Base-by-base conservation (phyloP, 805 yeast genomes). In the Metschnikowia lochheadii region DNA sequence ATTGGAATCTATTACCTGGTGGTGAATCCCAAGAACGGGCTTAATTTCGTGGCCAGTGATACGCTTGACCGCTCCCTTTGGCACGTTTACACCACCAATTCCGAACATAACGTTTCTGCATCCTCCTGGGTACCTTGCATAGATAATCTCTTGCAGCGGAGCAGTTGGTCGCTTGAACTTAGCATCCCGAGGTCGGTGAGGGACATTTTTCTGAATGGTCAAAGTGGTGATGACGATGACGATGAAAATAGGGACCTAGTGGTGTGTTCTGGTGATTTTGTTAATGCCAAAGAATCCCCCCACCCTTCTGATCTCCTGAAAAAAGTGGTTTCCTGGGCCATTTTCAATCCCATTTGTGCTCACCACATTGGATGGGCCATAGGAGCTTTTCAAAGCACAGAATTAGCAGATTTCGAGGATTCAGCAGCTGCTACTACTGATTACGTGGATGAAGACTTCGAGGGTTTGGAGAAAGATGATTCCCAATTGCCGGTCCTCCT, bases 111-210 rank as follows among this genome's bases (percentile, higher is more conserved):
- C 15, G 77, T 86, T 3, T 81, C 94, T 14, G 87, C 98, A 0
- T 88, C 96, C 2, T 85, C 90, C n/a, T 94, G 99, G 99, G 87
- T 94, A 44, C 99, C 99, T 0, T 94, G 99, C 63, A 78, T 94
- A 5, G 97, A 94, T 56, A 87, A 85, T 41, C 66, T 90, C 32
- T 85, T 91, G 80, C 97, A 90, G 59, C 80, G 89, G 54, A 85
- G 87, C 40, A 86, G 97, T 0, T 94, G 98, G 98, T 90, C 90
- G 55, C 64, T 94, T 8, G 96, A 89, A 62, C 73, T 94, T n/a
- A 81, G 84, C 53, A 83, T 89, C 2, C 96, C 97, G 0, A 79
- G 88, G 59, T 84, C 92, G 0, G 76, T 91, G 1, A 81, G 81
- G 36, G 91, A 88, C 63, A 81, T 91, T 32, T 41, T 34, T 13